Base-by-base conservation (phyloP, 116 monocot genomes). In the Trichopus zeylanicus region DNA sequence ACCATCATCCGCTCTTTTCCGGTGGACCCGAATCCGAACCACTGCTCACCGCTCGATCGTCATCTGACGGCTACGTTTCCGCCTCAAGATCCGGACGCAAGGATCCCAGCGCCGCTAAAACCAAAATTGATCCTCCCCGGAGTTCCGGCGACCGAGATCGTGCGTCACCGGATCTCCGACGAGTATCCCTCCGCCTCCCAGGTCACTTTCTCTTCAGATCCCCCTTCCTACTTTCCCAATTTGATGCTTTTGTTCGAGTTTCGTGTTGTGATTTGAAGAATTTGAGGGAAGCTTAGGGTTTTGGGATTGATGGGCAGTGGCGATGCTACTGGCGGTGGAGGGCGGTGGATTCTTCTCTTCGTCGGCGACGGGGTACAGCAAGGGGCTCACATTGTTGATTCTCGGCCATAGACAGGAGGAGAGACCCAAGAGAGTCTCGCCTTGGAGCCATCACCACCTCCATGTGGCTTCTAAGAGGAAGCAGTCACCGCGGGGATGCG, bases 291-390 rank as follows among this genome's bases (percentile, higher is more conserved):
- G 2, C 8, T 16, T 42, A 15, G 3, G 3, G n/a, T 13, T 13
- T 42, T 42, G 42, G 42, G 42, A 16, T 60, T 56, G 67, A 78
- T 78, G 82, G 88, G 51, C 66, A 29, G 66, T 42, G 53, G 59
- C 46, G 42, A 89, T 94, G 89, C 63, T 89, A 30, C 67, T 94
- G 29, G 75, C 94, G 34, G 86, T 86, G 25, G 89, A 86, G 86
- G 94, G 93, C 72, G 88, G 94, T 53, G 89, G 86, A 11, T 83
- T 94, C 68, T 86, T 94, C 66, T 86, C 89, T 52, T 86, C 94
- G 37, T 94, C 89, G 48, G 86, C 89, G 15, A 80, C 94, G 27
- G 94, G 89, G 22, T 94, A 89, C 58, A 83, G 85, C 59, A 84
- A 72, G 51, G 86, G 89, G 16, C 66, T 89, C 38, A 30, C 68